Conservation (phyloP, 139 green algal genomes). For the Pseudopediastrum boryanum region DNA sequence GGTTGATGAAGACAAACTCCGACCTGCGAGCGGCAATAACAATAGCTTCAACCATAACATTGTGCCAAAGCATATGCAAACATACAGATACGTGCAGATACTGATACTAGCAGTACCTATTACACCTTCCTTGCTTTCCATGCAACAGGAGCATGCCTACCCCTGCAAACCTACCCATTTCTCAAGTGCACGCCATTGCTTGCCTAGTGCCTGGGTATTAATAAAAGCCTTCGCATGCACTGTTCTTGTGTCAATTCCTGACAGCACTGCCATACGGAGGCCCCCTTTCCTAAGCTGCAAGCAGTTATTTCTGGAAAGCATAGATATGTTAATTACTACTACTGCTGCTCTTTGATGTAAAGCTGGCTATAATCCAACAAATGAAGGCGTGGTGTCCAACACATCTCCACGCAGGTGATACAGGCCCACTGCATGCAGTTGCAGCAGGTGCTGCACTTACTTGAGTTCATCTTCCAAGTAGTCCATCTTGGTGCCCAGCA, state of each 20-base stretch:
- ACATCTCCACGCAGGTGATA: conserved; percentile 26
- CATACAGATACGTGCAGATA: too few relatives aligned
- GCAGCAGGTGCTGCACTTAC: conserved; percentile 42
- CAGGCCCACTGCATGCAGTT: neutral
- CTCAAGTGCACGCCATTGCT: too few relatives aligned
- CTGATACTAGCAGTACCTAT: too few relatives aligned
- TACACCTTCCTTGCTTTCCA: too few relatives aligned
- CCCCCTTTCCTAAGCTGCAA: too few relatives aligned
- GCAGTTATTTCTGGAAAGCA: too few relatives aligned
- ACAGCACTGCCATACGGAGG: too few relatives aligned
- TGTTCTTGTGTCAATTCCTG: conserved; percentile 1
- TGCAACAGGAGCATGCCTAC: too few relatives aligned
- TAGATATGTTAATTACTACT: neutral
- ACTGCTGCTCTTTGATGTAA: neutral
- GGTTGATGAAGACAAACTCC: conserved; percentile 96
- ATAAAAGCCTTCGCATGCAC: conserved; percentile 45
- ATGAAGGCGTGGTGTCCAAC: neutral
- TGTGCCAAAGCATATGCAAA: too few relatives aligned
- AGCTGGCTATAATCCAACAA: neutral
- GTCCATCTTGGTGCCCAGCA: conserved; percentile 97
- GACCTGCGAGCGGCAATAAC: conserved; percentile 69
- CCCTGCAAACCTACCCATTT: too few relatives aligned
- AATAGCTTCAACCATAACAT: too few relatives aligned
- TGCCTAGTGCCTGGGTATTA: too few relatives aligned
- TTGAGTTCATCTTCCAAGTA: conserved; percentile 90